Evolutionary conservation across 2,329 filamentous ascomycete genomes (phyloP), one percentile per base, ranked within the genome.

Genomic region (Aspergillus persii): DNA sequence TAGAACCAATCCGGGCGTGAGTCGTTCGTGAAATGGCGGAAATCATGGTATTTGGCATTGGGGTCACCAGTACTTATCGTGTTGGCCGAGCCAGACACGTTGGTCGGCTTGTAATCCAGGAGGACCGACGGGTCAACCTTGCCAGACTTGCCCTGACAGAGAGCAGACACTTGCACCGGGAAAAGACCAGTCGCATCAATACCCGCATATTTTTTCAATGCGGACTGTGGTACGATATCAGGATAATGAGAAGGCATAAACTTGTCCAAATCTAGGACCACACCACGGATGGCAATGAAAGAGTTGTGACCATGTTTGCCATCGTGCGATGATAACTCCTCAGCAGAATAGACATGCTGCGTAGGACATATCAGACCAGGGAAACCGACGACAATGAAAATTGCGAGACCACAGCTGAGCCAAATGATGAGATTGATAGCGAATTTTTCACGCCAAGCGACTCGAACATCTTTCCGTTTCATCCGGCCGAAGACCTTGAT

Each of bases 371-470:
- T 92, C 63, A 98, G 78, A 66, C 83, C 79, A 0, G 96, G 96
- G 71, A 99, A 96, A 57, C 88, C 83, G 61, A 98, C 84, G 70
- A 98, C 92, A 81, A 99, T 90, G 81, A 99, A 99, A 57, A 89
- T 84, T 30, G 91, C 87, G 52, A 90, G 76, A 15, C 79, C 80
- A 77, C 94, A 98, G 72, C 84, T 86, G 58, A 94, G 80, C 95
- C 96, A 99, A 73, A 99, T 99, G 71, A 98, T 84, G 74, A 99
- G 83, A 80, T 99, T 99, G 83, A 99, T 99, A 56, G 95, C 94
- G 60, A 99, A 75, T 82, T 99, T 99, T 76, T 99, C 95, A 71
- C 95, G 85, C 95, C 95, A 99, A 0, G 95, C 95, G 73, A 90
- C 83, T 27, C 93, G 90, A 8, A 99, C 87, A 74, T 99, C 95